Base-by-base conservation (phyloP, 2,329 filamentous ascomycete genomes). In the Colletotrichum sp. region DNA sequence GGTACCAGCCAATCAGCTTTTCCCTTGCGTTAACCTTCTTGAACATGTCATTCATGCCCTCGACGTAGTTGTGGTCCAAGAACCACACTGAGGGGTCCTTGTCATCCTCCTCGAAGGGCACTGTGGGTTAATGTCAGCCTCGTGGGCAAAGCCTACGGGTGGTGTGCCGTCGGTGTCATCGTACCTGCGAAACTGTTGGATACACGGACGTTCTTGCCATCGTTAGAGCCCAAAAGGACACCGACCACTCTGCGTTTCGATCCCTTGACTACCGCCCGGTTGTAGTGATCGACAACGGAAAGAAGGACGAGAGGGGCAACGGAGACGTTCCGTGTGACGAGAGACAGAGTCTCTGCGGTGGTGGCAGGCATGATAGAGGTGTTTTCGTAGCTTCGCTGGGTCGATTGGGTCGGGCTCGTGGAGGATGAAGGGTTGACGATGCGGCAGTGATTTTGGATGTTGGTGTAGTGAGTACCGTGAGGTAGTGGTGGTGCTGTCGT, bases 11-110 rank as follows among this genome's bases (percentile, higher is more conserved):
- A 90, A 99, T 97, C 84, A 99, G 90, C 92, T 98, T 98, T 88
- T 99, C 97, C 77, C 95, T 90, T 75, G 97, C 97, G 87, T 99
- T 99, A 89, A 99, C 96, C 88, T 98, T 98, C 90, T 99, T 99
- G 91, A 99, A 99, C 97, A 99, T 99, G 85, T 98, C 97, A 87
- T 97, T 98, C 97, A 99, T 99, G 79, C 93, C 95, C 86, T 99
- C 97, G 84, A 99, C 94, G 82, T 98, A 99, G 90, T 98, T 98
- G 90, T 99, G 97, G 84, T 99, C 97, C 77, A 99, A 87, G 84
- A 98, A 99, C 97, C 97, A 99, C 82, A 99, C 97, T 43, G 96
- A 97, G 5, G 96, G 96, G 83, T 99, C 96, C 86, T 98, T 98
- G 81, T 98, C 97, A 84, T 99, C 97, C 87, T 99, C 97, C 86